These are phyloP conservation scores for Penicillium malachiteum DNA, from an alignment of 495 filamentous ascomycete species.

Conservation along the genomic window DNA sequence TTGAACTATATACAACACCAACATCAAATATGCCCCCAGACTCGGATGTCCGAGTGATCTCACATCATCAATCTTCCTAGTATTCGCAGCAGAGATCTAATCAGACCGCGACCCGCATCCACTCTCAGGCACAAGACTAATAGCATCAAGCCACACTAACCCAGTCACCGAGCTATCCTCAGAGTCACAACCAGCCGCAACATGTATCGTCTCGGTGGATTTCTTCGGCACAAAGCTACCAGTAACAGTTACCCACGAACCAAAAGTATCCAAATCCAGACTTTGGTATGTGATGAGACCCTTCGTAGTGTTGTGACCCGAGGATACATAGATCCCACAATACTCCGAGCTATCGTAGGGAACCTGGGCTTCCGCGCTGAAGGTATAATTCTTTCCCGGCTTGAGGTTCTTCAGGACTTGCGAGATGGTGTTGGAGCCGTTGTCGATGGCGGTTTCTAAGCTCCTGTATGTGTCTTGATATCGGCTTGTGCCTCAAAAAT, in stretches of 20 bases:
- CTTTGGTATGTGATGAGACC: constrained; percentile 12
- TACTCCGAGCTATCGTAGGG: constrained; percentile 14
- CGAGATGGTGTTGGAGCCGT: constrained; percentile 23
- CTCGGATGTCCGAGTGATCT: no score
- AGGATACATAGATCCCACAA: constrained; percentile 20
- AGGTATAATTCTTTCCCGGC: constrained; percentile 13
- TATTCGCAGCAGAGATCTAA: background rate
- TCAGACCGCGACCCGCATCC: background rate
- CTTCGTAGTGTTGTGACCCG: constrained; percentile 21
- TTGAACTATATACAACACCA: background rate
- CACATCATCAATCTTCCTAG: background rate
- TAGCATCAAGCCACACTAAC: constrained; percentile 21
- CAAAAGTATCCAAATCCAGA: constrained; percentile 7
- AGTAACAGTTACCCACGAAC: constrained; percentile 19
- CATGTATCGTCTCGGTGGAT: constrained; percentile 14
- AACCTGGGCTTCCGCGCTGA: constrained; percentile 15
- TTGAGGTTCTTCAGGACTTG: constrained; percentile 16
- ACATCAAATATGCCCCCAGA: no score
- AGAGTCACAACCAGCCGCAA: constrained; percentile 22
- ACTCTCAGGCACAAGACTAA: constrained; percentile 10
- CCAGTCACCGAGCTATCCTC: constrained; percentile 21
- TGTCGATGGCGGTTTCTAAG: constrained; percentile 23
- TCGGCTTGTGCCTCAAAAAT: background rate
- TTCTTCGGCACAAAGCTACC: constrained; percentile 17
- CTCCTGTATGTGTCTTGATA: constrained; percentile 2